These are phyloP conservation scores for Umbelopsis vinacea DNA, from an alignment of 192 early-diverging fungal species.

Conservation along the genomic window DNA sequence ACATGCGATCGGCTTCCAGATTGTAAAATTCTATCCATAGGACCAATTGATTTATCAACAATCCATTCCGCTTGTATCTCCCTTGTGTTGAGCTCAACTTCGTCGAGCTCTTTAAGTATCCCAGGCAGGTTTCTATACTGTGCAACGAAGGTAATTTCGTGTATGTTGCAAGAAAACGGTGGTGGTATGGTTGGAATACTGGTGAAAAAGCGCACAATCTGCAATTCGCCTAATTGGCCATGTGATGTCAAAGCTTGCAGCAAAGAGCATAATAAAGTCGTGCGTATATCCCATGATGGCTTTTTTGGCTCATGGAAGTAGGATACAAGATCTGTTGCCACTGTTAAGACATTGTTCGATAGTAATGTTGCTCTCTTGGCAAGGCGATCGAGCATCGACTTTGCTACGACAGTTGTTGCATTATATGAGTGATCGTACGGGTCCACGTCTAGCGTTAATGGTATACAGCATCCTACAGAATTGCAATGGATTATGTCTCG, in stretches of 20 bases:
- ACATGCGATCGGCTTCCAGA: neutral
- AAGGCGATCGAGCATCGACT: slow-evolving; percentile 9
- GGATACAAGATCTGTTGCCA: neutral
- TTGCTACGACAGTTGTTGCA: slow-evolving; percentile 11
- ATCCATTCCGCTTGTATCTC: slow-evolving; percentile 32
- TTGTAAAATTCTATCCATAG: neutral
- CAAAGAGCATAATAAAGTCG: slow-evolving; percentile 24
- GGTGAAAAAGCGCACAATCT: slow-evolving; percentile 31
- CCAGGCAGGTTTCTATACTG: slow-evolving; percentile 18
- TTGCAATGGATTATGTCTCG: slow-evolving; percentile 10
- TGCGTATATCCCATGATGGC: slow-evolving; percentile 35
- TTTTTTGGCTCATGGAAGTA: slow-evolving; percentile 28
- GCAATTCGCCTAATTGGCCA: slow-evolving; percentile 15
- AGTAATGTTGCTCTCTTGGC: slow-evolving; percentile 7
- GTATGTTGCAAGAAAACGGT: slow-evolving; percentile 24
- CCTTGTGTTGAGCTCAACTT: slow-evolving; percentile 17
- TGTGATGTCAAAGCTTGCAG: slow-evolving; percentile 30
- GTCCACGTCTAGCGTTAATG: neutral
- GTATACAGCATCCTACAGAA: slow-evolving; percentile 12
- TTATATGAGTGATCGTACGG: slow-evolving; percentile 8
- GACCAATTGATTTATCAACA: slow-evolving; percentile 16
- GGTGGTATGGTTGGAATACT: slow-evolving; percentile 26
- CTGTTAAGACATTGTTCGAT: neutral
- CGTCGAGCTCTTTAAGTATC: slow-evolving; percentile 26
- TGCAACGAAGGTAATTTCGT: slow-evolving; percentile 1